Base-by-base conservation (phyloP, 225 moss, liverwort and hornwort species). In the Thuidium tamariscinum region DNA sequence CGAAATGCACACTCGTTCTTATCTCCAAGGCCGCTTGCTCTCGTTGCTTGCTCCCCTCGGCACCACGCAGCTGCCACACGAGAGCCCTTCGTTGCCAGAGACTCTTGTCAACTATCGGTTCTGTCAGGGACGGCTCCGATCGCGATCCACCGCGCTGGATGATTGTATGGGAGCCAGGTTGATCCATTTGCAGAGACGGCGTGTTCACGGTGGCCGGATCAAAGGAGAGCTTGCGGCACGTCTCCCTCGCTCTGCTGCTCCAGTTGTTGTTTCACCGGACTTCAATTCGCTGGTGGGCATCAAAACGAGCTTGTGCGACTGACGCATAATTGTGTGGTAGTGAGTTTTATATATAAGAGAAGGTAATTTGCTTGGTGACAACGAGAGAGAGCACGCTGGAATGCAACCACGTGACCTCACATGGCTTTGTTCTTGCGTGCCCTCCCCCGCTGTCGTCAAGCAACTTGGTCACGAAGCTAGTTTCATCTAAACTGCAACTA, bases 321-420 rank as follows among this genome's bases (percentile, higher is more conserved):
- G 56, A 32, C 22, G 11, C 42, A 4, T 56, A 19, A 11, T 41
- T 11, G 2, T 2, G 27, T 60, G 32, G 18, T 20, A 14, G 55
- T 79, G 75, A 65, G 49, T 49, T 76, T 62, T 32, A 44, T 39
- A 52, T 46, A 15, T 12, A 18, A 2, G 42, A 57, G 71, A 83
- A 83, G 71, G 66, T 61, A 64, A 48, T 30, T 92, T 68, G 74
- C 49, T 91, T 82, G 92, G 55, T 92, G 92, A 92, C 92, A 92
- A 92, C 89, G 92, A 91, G 92, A 92, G 92, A 92, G 92, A 92
- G 92, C 91, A 92, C 92, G 92, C 88, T 89, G 85, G 92, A 92
- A 92, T 89, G 67, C 81, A 79, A 8, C 25, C 70, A 77, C 84
- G 82, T 59, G 3, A 46, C 32, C 10, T 37, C 79, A 74, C 89